phyloP scores from a whole-genome alignment of 192 early-diverging fungal species.

The Coemansia sp. region DNA sequence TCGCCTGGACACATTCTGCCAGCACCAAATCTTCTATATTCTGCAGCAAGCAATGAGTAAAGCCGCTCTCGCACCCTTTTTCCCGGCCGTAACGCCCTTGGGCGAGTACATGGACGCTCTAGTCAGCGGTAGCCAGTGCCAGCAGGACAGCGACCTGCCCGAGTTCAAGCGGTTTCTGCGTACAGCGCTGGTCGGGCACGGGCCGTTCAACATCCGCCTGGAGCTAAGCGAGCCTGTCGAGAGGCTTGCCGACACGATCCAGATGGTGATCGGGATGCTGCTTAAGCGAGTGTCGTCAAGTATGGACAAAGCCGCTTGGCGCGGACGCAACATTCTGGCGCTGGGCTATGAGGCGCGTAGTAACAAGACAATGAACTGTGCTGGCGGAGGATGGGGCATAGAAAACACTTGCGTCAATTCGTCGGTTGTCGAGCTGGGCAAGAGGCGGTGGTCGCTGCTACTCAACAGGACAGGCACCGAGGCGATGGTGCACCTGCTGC shows the following conservation, averaged over 20 bases:
- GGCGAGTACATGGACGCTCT: conserved; percentile 32
- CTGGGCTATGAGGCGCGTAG: conserved; percentile 22
- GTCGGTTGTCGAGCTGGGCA: conserved; percentile 33
- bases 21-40: too few relatives aligned
- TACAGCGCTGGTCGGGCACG: conserved; percentile 37
- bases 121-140: conserved; percentile 17
- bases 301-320: not conserved
- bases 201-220: not conserved
- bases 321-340: conserved; percentile 27
- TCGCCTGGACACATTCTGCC: not conserved
- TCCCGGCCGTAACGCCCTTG: conserved; percentile 21
- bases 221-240: conserved; percentile 26
- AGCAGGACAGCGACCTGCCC: conserved; percentile 1
- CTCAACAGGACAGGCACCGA: conserved; percentile 25
- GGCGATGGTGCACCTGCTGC: conserved; percentile 32
- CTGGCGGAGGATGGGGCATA: conserved; percentile 18
- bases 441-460: conserved; percentile 22
- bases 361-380: conserved; percentile 26
- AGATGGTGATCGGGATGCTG: conserved; percentile 19
- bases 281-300: conserved; percentile 8
- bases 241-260: conserved; percentile 27
- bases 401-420: conserved; percentile 36
- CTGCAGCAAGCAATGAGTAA: conserved; percentile 4
- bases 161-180: conserved; percentile 25
- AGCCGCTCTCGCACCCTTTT: not conserved